These are phyloP conservation scores for Fusarium nurragi DNA, from an alignment of 2,329 filamentous ascomycete species.

Conservation along the genomic window DNA sequence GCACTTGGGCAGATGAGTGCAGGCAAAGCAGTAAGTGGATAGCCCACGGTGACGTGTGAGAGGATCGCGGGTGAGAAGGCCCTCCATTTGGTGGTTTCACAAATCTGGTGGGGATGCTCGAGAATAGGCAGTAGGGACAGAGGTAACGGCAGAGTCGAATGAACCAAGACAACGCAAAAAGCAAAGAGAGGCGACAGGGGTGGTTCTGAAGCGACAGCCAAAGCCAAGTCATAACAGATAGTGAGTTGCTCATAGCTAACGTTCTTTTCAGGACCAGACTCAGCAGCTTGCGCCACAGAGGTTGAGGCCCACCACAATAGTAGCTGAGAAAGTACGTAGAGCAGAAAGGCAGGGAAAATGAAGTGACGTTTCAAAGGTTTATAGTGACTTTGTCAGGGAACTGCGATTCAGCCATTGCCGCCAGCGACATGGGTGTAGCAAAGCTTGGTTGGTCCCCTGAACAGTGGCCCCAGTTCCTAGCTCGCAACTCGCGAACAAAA, in stretches of 20 bases:
- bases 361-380: neutral
- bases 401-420: conserved; percentile 17
- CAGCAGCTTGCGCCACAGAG: conserved; percentile 7
- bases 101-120: conserved; percentile 18
- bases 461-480: conserved; percentile 18
- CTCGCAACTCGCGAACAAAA: conserved; percentile 34
- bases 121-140: conserved; percentile 23
- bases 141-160: conserved; percentile 11
- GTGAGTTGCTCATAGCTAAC: conserved; percentile 19
- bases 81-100: conserved; percentile 21
- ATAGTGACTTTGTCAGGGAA: neutral
- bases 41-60: conserved; percentile 2
- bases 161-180: conserved; percentile 25
- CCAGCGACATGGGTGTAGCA: conserved; percentile 26
- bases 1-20: neutral
- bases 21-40: neutral
- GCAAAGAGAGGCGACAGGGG: conserved; percentile 31
- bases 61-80: neutral
- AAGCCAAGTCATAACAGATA: conserved; percentile 18
- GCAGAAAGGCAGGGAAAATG: conserved; percentile 1
- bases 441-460: conserved; percentile 5
- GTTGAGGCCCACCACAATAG: conserved; percentile 23
- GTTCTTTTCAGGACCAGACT: conserved; percentile 8
- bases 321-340: conserved; percentile 1
- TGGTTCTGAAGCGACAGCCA: conserved; percentile 23